Conservation (phyloP, 371 early-diverging fungal species). For the Mortierella sp. region DNA sequence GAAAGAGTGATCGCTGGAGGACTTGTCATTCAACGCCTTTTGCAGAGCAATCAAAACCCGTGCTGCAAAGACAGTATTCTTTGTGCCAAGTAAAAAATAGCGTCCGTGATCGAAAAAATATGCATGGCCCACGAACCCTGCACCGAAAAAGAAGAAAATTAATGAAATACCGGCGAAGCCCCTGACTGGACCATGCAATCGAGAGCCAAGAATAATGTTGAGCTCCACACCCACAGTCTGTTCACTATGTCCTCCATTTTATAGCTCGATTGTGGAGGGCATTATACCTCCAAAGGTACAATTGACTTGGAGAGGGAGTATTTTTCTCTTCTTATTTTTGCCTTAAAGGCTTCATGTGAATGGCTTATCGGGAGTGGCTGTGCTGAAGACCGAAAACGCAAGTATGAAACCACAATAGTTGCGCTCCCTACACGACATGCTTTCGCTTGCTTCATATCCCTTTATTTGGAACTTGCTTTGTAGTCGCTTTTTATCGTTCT, state of each 20-base stretch:
- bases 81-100: neutral
- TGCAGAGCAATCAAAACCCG: too few species aligned
- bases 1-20: neutral
- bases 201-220: neutral
- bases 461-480: too few species aligned
- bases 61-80: neutral
- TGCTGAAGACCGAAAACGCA: neutral
- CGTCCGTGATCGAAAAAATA: slow-evolving; percentile 1
- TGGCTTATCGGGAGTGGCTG: neutral
- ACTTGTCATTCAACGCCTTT: neutral
- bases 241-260: slow-evolving; percentile 7
- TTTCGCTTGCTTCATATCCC: too few species aligned
- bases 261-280: slow-evolving; percentile 4
- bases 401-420: neutral
- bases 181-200: neutral
- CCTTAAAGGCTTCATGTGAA: too few species aligned
- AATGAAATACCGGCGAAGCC: slow-evolving; percentile 9
- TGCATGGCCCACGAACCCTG: neutral
- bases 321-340: too few species aligned
- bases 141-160: neutral
- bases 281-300: slow-evolving; percentile 1
- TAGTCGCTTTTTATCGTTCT: too few species aligned
- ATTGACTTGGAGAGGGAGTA: neutral
- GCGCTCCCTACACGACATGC: too few species aligned
- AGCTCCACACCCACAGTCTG: too few species aligned